Evolutionary conservation across 163 green algal species (phyloP), one percentile per base, ranked within the genome.

Genomic region (Prototheca wickerhamii): DNA sequence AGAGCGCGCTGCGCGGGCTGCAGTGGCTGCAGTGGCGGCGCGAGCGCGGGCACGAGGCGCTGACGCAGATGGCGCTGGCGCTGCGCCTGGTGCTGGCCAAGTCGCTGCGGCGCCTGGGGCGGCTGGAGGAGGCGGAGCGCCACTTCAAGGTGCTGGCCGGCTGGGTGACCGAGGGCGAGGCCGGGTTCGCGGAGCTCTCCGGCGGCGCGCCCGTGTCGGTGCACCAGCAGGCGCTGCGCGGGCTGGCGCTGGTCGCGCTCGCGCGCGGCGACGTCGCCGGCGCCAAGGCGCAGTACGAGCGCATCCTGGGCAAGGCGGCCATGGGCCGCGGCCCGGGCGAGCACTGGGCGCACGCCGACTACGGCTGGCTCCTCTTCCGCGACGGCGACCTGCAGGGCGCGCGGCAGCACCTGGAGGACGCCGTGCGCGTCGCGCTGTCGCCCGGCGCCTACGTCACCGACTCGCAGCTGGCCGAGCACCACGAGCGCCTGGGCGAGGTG

Each of bases 331-430:
- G 79, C 3, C 76, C 81, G 12, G 75, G 71, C 12, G 79, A 86
- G 73, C 82, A 86, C 65, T 88, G 82, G 82, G 82, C 82, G 6
- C 75, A 87, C 62, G 75, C 74, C 50, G 82, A 88, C 63, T 88
- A 88, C 46, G 82, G 76, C 50, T 87, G 80, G 82, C 73, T 88
- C 51, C 67, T 84, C 23, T 84, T 75, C 70, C 56, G 81, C 66
- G 74, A 84, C 52, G 77, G 79, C 28, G 76, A 86, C 60, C 28
- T 77, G 26, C 52, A 71, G 54, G 55, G 31, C 52, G 62, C 54
- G 26, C 55, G 42, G 67, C 40, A 70, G 46, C 69, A 80, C 34
- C 62, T 80, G 62, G 69, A 80, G 60, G 69, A 66, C 54, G 74
- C 74, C 3, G 37, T 81, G 32, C 59, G 55, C 44, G 63, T 66